phyloP scores from a whole-genome alignment of 768 basidiomycete genomes.

The Mycena vulgaris region DNA sequence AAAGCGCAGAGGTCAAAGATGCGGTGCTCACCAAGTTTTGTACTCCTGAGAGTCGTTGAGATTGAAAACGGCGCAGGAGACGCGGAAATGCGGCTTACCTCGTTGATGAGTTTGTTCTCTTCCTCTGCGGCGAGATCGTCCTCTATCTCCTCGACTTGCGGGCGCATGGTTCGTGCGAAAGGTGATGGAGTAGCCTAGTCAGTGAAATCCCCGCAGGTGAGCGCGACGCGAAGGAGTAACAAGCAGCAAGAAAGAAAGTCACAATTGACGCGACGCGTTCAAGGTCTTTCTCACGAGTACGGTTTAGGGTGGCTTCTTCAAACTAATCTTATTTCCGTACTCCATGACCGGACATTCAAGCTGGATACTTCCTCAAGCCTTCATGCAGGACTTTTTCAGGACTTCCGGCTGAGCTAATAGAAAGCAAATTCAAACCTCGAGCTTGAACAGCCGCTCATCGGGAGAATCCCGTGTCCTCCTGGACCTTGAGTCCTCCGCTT shows the following conservation, averaged over 20 bases:
- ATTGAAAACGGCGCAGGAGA: neutral
- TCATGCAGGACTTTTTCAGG: no score
- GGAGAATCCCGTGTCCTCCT: no score
- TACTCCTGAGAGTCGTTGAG: constrained; percentile 70
- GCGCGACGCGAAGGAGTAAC: neutral
- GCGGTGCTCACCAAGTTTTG: constrained; percentile 77
- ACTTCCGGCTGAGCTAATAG: no score
- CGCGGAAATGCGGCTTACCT: constrained; percentile 63
- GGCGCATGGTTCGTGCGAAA: constrained; percentile 54
- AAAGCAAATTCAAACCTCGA: no score
- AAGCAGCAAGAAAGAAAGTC: neutral
- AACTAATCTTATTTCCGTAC: no score
- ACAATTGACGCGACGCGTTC: no score
- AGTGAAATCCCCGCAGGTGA: neutral
- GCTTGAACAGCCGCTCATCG: no score
- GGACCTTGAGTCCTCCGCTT: no score
- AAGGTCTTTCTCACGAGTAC: no score
- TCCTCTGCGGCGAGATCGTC: constrained; percentile 88
- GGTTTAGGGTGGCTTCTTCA: no score
- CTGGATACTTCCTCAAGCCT: no score
- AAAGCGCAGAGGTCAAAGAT: neutral
- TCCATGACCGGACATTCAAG: no score
- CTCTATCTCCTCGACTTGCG: constrained; percentile 78
- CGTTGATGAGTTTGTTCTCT: constrained; percentile 91
- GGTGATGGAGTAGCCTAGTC: neutral